phyloP scores from a whole-genome alignment of 306 rosid species.

The Cicer arietinum region DNA sequence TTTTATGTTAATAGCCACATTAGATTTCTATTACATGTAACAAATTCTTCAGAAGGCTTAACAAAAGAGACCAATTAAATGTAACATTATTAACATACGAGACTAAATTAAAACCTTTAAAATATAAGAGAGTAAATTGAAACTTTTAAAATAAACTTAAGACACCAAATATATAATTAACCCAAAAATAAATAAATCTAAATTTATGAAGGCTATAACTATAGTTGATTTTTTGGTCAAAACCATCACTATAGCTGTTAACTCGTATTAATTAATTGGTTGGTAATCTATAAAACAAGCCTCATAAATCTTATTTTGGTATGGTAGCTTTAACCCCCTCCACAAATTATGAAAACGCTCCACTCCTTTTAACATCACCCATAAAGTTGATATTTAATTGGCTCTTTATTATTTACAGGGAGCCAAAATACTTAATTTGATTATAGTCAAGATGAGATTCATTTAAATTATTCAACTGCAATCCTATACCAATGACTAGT shows the following conservation, averaged over 20 bases:
- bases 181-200: too few relatives aligned
- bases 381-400: conserved; percentile 41
- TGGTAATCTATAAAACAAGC: conserved; percentile 36
- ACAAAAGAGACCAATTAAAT: too few relatives aligned
- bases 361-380: conserved; percentile 31
- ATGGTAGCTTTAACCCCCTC: conserved; percentile 43
- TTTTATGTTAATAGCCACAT: too few relatives aligned
- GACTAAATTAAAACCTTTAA: too few relatives aligned
- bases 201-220: too few relatives aligned
- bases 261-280: conserved; percentile 32
- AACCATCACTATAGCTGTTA: not conserved
- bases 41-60: too few relatives aligned
- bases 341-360: not conserved
- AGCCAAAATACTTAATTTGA: conserved; percentile 8
- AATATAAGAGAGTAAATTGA: too few relatives aligned
- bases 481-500: not conserved
- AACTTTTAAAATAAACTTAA: too few relatives aligned
- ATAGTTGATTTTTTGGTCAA: too few relatives aligned
- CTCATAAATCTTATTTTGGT: conserved; percentile 36
- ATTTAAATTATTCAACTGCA: conserved; percentile 36
- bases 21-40: too few relatives aligned
- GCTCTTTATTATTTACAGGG: not conserved
- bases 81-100: too few relatives aligned
- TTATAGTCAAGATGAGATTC: conserved; percentile 4
- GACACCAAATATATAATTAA: too few relatives aligned